Conservation (phyloP, 1,284 basidiomycete genomes). For the Waitea zeae region DNA sequence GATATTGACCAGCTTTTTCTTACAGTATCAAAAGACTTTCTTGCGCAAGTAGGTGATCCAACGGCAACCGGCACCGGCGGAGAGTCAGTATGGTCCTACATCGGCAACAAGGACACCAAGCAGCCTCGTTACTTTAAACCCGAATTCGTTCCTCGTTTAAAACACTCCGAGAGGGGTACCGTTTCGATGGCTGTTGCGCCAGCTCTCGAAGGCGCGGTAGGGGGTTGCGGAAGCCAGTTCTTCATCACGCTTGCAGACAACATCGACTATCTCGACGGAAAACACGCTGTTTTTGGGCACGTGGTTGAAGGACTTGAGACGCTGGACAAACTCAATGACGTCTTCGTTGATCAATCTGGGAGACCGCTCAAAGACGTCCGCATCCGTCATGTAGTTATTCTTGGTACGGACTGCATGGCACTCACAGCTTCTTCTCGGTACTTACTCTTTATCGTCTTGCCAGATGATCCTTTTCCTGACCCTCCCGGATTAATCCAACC, state of each 20-base stretch:
- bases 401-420: slow-evolving; percentile 56
- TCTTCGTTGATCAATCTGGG: slow-evolving; percentile 77
- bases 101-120: slow-evolving; percentile 30
- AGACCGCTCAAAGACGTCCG: slow-evolving; percentile 87
- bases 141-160: slow-evolving; percentile 65
- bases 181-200: slow-evolving; percentile 92
- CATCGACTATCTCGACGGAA: slow-evolving; percentile 91
- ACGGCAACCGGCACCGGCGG: slow-evolving; percentile 91
- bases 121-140: slow-evolving; percentile 69
- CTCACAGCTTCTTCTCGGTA: slow-evolving; percentile 3
- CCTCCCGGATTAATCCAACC: slow-evolving; percentile 60
- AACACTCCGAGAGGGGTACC: slow-evolving; percentile 77
- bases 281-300: slow-evolving; percentile 89
- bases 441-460: slow-evolving; percentile 3
- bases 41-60: slow-evolving; percentile 90
- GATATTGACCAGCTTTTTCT: too few relatives aligned
- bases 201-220: slow-evolving; percentile 39
- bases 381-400: slow-evolving; percentile 82
- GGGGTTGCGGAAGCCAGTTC: slow-evolving; percentile 90
- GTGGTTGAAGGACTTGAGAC: slow-evolving; percentile 92
- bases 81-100: slow-evolving; percentile 66
- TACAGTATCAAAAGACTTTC: slow-evolving; percentile 87
- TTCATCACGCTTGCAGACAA: slow-evolving; percentile 86
- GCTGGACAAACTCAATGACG: slow-evolving; percentile 84
- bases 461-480: slow-evolving; percentile 92